Evolutionary conservation across 2,329 filamentous ascomycete genomes (phyloP).

Genomic region (Metarhizium guizhouense): DNA sequence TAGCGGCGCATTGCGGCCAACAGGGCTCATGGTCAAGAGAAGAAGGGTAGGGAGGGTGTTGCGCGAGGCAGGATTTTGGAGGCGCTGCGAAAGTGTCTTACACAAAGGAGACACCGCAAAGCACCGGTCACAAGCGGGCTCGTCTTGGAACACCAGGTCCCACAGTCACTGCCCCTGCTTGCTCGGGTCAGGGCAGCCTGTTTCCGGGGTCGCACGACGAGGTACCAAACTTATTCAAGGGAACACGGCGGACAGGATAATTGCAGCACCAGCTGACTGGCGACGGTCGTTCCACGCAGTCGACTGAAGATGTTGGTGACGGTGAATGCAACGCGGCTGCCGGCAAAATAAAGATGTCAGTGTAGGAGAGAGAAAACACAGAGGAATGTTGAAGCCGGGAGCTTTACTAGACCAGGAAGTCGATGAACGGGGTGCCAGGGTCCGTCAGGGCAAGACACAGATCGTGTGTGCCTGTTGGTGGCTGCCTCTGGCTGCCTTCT

Average conservation of each 20-base stretch:
- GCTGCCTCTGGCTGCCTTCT: background rate
- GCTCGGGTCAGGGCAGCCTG: slow-evolving; percentile 4
- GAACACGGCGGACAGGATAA: background rate
- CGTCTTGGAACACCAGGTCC: slow-evolving; percentile 2
- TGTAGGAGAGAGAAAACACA: background rate
- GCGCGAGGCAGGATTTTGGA: slow-evolving; percentile 11
- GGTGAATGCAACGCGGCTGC: background rate
- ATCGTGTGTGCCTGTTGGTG: background rate
- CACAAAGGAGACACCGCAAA: slow-evolving; percentile 9
- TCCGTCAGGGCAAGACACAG: background rate
- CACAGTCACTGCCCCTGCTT: slow-evolving; percentile 4
- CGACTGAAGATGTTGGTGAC: background rate
- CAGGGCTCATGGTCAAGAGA: slow-evolving; percentile 48
- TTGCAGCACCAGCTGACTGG: background rate
- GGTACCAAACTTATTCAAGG: background rate
- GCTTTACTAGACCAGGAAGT: background rate
- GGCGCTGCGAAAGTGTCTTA: slow-evolving; percentile 11
- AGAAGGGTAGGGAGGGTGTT: slow-evolving; percentile 11
- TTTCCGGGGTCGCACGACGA: background rate
- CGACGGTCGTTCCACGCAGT: background rate
- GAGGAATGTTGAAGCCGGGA: background rate
- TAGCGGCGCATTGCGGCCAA: slow-evolving; percentile 62
- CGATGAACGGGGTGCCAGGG: background rate
- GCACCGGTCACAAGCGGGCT: slow-evolving; percentile 1
- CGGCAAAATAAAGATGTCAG: background rate